Conservation (phyloP, 2,329 filamentous ascomycete genomes). For the Cladophialophora immunda region DNA sequence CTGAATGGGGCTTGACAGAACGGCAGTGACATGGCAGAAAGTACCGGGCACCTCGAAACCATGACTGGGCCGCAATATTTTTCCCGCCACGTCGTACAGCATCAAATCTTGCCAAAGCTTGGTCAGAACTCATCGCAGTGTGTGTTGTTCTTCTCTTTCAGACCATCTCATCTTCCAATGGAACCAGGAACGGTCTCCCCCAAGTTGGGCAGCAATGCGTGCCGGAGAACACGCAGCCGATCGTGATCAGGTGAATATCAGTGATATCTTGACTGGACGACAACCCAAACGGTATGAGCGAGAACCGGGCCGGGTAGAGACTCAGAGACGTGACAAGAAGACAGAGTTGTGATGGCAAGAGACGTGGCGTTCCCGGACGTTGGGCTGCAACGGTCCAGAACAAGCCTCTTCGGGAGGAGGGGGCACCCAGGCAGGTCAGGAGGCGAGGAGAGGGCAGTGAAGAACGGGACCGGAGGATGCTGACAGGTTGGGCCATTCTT, state of each 20-base stretch:
- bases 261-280: background rate
- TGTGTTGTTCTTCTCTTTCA: background rate
- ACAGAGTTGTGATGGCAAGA: background rate
- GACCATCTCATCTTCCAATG: background rate
- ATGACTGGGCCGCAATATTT: background rate
- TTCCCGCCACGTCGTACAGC: background rate
- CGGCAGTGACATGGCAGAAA: slow-evolving; percentile 3
- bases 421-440: background rate
- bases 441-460: background rate
- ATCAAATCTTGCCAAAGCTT: background rate
- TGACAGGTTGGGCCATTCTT: background rate
- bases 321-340: background rate
- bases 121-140: background rate
- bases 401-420: background rate
- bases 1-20: background rate
- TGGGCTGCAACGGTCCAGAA: background rate
- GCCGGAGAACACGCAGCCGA: background rate
- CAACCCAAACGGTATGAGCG: background rate
- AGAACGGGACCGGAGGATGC: background rate
- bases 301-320: background rate
- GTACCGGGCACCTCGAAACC: background rate
- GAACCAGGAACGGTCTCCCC: background rate
- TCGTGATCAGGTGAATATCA: slow-evolving; percentile 1
- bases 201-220: slow-evolving; percentile 15
- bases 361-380: background rate